phyloP scores from a whole-genome alignment of 2,329 filamentous ascomycete species.

The Ilyonectria mors-panacis region DNA sequence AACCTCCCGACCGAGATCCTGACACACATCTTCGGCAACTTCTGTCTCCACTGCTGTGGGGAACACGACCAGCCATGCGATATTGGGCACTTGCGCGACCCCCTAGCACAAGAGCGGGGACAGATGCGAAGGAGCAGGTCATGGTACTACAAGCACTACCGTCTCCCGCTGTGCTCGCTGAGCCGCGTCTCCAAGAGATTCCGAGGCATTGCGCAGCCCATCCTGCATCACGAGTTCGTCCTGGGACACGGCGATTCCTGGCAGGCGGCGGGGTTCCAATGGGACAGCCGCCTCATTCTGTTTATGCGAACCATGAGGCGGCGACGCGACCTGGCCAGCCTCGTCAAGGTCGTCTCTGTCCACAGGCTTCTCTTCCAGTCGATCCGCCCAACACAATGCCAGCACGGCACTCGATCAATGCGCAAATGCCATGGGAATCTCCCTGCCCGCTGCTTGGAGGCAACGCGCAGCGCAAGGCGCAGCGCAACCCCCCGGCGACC shows the following conservation, averaged over 20 bases:
- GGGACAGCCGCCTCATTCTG: slow-evolving; percentile 7
- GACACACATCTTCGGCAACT: background rate
- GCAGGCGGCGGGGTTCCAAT: background rate
- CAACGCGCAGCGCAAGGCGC: background rate
- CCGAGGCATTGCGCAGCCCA: background rate
- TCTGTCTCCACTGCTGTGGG: slow-evolving; percentile 20
- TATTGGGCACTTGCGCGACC: background rate
- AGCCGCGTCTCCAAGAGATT: background rate
- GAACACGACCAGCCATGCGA: slow-evolving; percentile 5
- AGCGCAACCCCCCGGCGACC: too few relatives aligned
- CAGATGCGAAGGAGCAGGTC: background rate
- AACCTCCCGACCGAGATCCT: slow-evolving; percentile 2
- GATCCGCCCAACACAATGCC: background rate
- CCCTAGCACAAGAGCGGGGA: background rate
- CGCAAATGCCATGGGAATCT: background rate
- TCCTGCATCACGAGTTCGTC: slow-evolving; percentile 25
- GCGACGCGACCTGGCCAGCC: slow-evolving; percentile 8
- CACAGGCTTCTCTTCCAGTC: background rate
- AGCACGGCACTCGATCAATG: background rate
- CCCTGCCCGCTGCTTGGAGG: slow-evolving; percentile 9
- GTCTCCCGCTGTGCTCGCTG: slow-evolving; percentile 9
- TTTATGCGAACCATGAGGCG: slow-evolving; percentile 18
- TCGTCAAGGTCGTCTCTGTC: slow-evolving; percentile 12
- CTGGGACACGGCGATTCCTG: slow-evolving; percentile 21
- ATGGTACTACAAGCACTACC: slow-evolving; percentile 6